These are phyloP conservation scores for Cercospora sojina DNA, from an alignment of 2,329 filamentous ascomycete species.

Conservation along the genomic window DNA sequence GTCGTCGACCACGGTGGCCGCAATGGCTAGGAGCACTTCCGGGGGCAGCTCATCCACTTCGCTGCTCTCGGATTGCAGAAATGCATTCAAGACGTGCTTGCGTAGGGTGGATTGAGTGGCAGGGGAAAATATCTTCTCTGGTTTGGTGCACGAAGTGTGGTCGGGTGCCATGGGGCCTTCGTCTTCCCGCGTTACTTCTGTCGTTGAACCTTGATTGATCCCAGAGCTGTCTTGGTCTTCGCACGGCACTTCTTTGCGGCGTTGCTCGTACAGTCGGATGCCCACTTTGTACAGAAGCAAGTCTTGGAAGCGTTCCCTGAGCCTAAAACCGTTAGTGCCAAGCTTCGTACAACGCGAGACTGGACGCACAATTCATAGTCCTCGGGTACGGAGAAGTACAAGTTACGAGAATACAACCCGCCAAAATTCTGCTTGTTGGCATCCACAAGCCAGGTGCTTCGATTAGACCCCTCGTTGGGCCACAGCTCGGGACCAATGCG, in stretches of 20 bases:
- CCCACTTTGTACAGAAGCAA: background rate
- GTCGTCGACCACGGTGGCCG: background rate
- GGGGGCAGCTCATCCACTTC: background rate
- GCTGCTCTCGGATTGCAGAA: background rate
- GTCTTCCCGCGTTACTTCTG: background rate
- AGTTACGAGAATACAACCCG: background rate
- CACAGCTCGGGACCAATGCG: background rate
- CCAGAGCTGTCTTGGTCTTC: background rate
- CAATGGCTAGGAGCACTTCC: background rate
- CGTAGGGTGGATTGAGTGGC: background rate
- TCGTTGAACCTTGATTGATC: background rate
- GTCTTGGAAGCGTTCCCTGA: background rate
- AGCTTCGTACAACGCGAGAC: background rate
- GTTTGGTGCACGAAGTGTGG: background rate
- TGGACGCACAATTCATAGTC: background rate
- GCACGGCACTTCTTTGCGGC: background rate
- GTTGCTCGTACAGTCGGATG: background rate
- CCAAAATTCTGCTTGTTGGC: background rate
- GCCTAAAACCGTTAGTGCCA: background rate
- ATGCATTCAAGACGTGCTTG: background rate
- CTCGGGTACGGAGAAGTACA: background rate
- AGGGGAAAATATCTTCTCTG: background rate
- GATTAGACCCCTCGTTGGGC: background rate
- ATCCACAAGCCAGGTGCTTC: background rate
- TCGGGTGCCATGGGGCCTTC: background rate